Evolutionary conservation across 805 yeast species (phyloP).

Genomic region (Helenozyma rhizophorensis): DNA sequence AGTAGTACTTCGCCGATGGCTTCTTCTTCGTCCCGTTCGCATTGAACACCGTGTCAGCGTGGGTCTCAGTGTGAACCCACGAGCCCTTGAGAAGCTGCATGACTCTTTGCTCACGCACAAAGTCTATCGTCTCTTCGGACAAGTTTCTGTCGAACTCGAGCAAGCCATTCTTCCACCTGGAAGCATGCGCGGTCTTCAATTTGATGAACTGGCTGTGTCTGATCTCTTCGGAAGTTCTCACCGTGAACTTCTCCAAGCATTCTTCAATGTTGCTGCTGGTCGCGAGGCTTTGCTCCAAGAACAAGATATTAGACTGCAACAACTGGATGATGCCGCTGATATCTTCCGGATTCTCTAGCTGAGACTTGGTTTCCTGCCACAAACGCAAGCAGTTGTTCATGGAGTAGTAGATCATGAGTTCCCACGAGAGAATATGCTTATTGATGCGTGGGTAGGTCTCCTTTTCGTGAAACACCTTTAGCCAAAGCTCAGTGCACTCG

Average conservation of each 20-base stretch:
- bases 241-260: constrained; percentile 38
- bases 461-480: constrained; percentile 26
- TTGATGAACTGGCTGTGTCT: constrained; percentile 51
- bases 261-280: constrained; percentile 35
- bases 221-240: constrained; percentile 43
- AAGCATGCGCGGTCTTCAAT: constrained; percentile 32
- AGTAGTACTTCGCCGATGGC: constrained; percentile 41
- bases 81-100: constrained; percentile 69
- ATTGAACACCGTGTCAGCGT: constrained; percentile 28
- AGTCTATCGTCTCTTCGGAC: constrained; percentile 56
- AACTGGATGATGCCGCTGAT: constrained; percentile 46
- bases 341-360: constrained; percentile 40
- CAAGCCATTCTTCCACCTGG: constrained; percentile 44
- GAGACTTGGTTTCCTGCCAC: constrained; percentile 63
- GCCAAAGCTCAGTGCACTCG: constrained; percentile 34
- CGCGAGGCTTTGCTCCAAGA: constrained; percentile 25
- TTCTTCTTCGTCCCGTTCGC: constrained; percentile 13
- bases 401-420: constrained; percentile 49
- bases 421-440: constrained; percentile 45
- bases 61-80: constrained; percentile 71
- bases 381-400: constrained; percentile 55
- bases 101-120: constrained; percentile 72
- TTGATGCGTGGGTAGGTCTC: constrained; percentile 35
- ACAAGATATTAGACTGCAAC: constrained; percentile 29
- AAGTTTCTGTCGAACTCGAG: constrained; percentile 47